Percentiles rank a stretch among this genome's conserved stretches.
Evolutionary conservation across 352 stramenopile genomes (phyloP).

Genomic region (Pythium pectinolyticum): DNA sequence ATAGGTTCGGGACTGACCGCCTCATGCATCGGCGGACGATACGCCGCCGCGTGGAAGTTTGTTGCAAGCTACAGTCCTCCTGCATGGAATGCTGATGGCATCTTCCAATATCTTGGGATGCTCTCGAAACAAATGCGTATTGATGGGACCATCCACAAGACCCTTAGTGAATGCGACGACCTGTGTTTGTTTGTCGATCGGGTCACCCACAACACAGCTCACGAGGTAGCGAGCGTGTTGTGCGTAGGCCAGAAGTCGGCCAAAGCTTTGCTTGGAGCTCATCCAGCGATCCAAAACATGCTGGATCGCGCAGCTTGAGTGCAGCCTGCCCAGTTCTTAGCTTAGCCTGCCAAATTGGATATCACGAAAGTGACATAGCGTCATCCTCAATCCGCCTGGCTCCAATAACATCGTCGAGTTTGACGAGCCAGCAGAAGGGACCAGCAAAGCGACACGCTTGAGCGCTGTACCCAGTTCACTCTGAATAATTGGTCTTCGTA

Average conservation of each 20-base stretch:
- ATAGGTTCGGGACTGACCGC: slow-evolving; percentile 11
- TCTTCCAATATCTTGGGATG: slow-evolving; percentile 16
- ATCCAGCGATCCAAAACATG: slow-evolving; percentile 9
- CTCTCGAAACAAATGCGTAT: slow-evolving; percentile 15
- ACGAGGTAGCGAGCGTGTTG: slow-evolving; percentile 20
- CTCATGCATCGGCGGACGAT: slow-evolving; percentile 1
- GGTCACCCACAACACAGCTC: slow-evolving; percentile 6
- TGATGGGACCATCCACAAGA: slow-evolving; percentile 16
- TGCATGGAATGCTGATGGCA: slow-evolving; percentile 2
- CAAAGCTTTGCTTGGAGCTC: slow-evolving; percentile 16
- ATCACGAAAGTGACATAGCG: slow-evolving; percentile 15
- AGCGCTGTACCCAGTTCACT: not conserved
- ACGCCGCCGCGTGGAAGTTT: slow-evolving; percentile 6
- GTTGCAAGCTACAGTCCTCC: slow-evolving; percentile 18
- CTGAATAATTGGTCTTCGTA: too few species aligned
- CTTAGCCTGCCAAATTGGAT: slow-evolving; percentile 9
- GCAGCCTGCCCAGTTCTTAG: slow-evolving; percentile 13
- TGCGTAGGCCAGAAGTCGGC: slow-evolving; percentile 12
- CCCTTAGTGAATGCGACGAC: slow-evolving; percentile 15
- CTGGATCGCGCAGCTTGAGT: slow-evolving; percentile 10
- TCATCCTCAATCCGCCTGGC: slow-evolving; percentile 12
- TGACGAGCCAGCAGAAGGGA: slow-evolving; percentile 12
- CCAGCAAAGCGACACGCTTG: not conserved
- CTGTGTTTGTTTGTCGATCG: slow-evolving; percentile 15
- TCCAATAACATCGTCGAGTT: slow-evolving; percentile 10